Base-by-base conservation (phyloP, 2,329 filamentous ascomycete genomes). In the Diplodia intermedia region DNA sequence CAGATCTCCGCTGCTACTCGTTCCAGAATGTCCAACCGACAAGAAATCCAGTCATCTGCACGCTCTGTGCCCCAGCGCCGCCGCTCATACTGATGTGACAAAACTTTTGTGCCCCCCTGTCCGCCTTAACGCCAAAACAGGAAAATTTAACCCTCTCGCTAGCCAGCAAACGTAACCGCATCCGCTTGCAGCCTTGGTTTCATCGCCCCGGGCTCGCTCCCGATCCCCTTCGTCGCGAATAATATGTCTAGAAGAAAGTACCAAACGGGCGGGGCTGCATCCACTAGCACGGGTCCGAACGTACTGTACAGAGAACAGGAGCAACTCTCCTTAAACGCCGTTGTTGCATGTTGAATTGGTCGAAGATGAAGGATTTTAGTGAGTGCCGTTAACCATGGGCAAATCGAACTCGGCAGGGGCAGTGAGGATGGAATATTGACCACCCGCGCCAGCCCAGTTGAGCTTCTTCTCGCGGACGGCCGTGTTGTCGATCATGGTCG, bases 401-500 rank as follows among this genome's bases (percentile, higher is more conserved):
- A 29, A 47, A 33, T 52, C 66, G 9, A 38, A 38, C 9, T 68
- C 67, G 15, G 67, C 67, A 6, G 54, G 61, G 18, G 85, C 85
- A 11, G 85, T 83, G n/a, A 92, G 73, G 29, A 92, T 80, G 1
- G 89, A 90, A 78, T 88, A 97, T 76, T 97, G 94, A 5, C 93
- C 93, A 71, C 94, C 94, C n/a, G 90, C 90, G 53, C 91, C 92
- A n/a, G 91, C 91, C 80, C 86, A 92, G 40, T 89, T 85, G 53
- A 97, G 84, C 78, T 89, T 88, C 80, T 90, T 89, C 52, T 88
- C 91, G 36, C 89, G 86, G 33, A 95, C 87, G 52, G 93, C 93
- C 14, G 89, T 91, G 82, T 97, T 97, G 75, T 96, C 91, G 67
- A 97, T 91, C 60, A 90, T 75, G 0, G 91, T 95, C 0, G 94